Base-by-base conservation (phyloP, 768 basidiomycete genomes). In the Lactarius tabidus region DNA sequence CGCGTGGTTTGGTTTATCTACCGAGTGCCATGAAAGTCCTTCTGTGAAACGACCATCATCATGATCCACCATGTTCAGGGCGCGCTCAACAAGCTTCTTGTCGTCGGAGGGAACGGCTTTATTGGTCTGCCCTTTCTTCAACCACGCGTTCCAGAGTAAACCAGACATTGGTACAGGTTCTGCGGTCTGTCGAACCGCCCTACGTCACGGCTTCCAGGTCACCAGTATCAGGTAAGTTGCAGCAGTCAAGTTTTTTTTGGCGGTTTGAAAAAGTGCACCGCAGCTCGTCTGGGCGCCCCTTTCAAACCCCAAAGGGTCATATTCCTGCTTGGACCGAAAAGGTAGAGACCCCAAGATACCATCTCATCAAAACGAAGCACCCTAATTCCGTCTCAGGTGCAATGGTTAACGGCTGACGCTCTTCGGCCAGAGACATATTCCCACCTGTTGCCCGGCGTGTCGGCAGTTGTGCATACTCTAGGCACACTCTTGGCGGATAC, bases 21-120 rank as follows among this genome's bases (percentile, higher is more conserved):
- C n/a, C n/a, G n/a, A n/a, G n/a, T n/a, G n/a, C n/a, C n/a, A n/a
- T n/a, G n/a, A n/a, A n/a, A 18, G 18, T 54, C 6, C n/a, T 48
- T 26, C 14, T 26, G 48, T 51, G 14, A 51, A 51, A 48, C n/a
- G 5, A 20, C 20, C 29, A 20, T 4, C 28, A 29, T 33, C 28
- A 54, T 29, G 53, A 54, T 52, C 6, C 15, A 23, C 48, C 31
- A 28, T 18, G 68, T 69, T 64, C 45, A 52, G 62, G n/a, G 74
- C 38, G 65, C 80, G 28, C 62, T 80, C 59, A 83, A 79, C 60
- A 89, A 81, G 72, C 82, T 98, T 41, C 85, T 98, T n/a, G 93
- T 99, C 48, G 84, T 98, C 1, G 97, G 97, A n/a, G 97, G 97
- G 53, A 97, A 97, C 78, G 97, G 97, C 6, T 98, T 97, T 79